Evolutionary conservation across 371 early-diverging fungal species (phyloP).

Genomic region (Mucor mucedo): DNA sequence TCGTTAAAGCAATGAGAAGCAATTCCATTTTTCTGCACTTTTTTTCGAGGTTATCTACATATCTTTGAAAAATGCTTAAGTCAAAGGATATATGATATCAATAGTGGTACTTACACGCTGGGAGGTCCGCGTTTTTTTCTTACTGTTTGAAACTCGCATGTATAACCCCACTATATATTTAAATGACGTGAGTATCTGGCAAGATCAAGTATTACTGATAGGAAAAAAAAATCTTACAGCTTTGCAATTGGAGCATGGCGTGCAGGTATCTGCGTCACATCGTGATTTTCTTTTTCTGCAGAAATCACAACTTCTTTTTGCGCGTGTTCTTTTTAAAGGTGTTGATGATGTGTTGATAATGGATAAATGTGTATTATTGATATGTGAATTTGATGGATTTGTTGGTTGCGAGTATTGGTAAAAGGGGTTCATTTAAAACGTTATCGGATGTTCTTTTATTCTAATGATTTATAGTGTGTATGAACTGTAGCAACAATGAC

Average conservation of each 20-base stretch:
- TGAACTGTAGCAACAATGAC: too few species aligned
- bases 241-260: conserved; percentile 56
- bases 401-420: conserved; percentile 9
- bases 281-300: conserved; percentile 56
- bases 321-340: conserved; percentile 52
- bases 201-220: background rate
- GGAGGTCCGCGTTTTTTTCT: conserved; percentile 59
- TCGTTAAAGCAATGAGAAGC: conserved; percentile 41
- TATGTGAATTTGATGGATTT: conserved; percentile 29
- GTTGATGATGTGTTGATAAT: conserved; percentile 15
- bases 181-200: background rate
- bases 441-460: background rate
- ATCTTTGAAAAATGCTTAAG: conserved; percentile 24
- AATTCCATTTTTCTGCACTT: conserved; percentile 55
- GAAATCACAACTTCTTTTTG: conserved; percentile 60
- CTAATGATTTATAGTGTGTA: background rate
- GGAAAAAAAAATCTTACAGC: conserved; percentile 35
- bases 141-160: conserved; percentile 50
- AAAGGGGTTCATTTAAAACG: conserved; percentile 9
- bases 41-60: conserved; percentile 50
- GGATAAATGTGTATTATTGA: background rate
- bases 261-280: conserved; percentile 53
- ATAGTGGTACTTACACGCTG: conserved; percentile 38
- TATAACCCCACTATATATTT: conserved; percentile 48
- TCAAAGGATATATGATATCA: background rate